These are phyloP conservation scores for Elongisporangium anandrum DNA, from an alignment of 352 stramenopile species.

Conservation along the genomic window DNA sequence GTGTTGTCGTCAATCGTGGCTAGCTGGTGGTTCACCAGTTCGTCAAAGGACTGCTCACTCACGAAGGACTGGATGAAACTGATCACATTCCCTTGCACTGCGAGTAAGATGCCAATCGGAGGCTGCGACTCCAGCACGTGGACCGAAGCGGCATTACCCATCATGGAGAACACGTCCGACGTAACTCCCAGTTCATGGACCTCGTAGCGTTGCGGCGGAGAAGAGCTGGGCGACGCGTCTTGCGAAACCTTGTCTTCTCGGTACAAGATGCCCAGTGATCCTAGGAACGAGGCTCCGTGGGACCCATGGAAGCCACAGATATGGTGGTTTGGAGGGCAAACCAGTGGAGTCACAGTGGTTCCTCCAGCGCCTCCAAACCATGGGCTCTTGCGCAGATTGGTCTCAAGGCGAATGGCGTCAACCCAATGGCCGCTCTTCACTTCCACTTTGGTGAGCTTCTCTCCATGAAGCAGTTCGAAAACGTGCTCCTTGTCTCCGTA, in stretches of 20 bases:
- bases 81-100: conserved; percentile 14
- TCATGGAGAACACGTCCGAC: background rate
- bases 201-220: background rate
- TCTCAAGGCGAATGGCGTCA: conserved; percentile 41
- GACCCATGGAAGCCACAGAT: conserved; percentile 39
- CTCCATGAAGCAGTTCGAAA: conserved; percentile 32
- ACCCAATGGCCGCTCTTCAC: conserved; percentile 49
- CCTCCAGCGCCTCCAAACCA: conserved; percentile 46
- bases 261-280: conserved; percentile 28
- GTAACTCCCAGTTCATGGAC: background rate
- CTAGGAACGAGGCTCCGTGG: conserved; percentile 27
- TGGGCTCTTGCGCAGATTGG: conserved; percentile 33
- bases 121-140: background rate
- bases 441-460: conserved; percentile 35
- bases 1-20: conserved; percentile 9
- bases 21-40: conserved; percentile 24
- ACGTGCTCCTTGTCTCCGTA: conserved; percentile 38
- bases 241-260: conserved; percentile 1
- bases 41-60: conserved; percentile 19
- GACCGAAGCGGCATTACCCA: background rate
- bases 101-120: conserved; percentile 19
- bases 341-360: conserved; percentile 14
- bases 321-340: conserved; percentile 18
- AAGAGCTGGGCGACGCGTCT: background rate
- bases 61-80: conserved; percentile 31